Evolutionary conservation across 768 basidiomycete genomes (phyloP).

Genomic region (Kwoniella shandongensis): DNA sequence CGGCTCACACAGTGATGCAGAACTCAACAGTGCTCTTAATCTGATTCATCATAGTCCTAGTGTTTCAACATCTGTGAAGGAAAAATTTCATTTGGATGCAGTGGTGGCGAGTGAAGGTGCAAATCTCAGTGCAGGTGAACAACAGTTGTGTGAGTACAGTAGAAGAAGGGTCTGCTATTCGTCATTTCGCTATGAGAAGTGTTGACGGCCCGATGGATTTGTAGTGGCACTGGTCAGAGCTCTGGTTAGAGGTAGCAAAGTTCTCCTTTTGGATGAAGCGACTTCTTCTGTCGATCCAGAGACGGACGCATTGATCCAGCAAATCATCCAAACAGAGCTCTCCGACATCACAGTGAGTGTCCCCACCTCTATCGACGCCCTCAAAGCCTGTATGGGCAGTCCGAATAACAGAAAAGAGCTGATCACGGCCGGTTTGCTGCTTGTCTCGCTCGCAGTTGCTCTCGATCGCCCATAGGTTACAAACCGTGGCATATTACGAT

Average conservation of each 20-base stretch:
- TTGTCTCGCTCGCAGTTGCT: conserved; percentile 31
- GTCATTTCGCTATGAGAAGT: no score
- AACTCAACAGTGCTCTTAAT: conserved; percentile 65
- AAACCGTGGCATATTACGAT: conserved; percentile 51
- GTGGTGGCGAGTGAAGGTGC: conserved; percentile 66
- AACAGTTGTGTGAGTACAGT: conserved; percentile 58
- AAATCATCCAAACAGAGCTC: conserved; percentile 66
- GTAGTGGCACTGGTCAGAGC: conserved; percentile 63
- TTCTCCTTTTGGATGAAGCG: conserved; percentile 64
- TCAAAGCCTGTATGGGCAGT: no score
- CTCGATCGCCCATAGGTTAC: conserved; percentile 41
- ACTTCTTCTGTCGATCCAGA: conserved; percentile 57
- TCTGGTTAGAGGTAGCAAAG: conserved; percentile 63
- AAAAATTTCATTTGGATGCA: conserved; percentile 68
- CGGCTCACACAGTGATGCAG: conserved; percentile 61
- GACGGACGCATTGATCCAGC: conserved; percentile 64
- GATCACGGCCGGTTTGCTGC: neutral
- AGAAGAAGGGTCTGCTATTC: neutral
- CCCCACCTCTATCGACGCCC: no score
- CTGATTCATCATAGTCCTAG: conserved; percentile 58
- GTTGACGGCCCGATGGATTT: no score
- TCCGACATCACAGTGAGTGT: conserved; percentile 34
- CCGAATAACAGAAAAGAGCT: no score
- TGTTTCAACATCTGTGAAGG: conserved; percentile 55
- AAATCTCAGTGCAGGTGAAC: conserved; percentile 70